Percentiles rank a stretch among this genome's conserved stretches.
Conservation (phyloP, 352 stramenopile species). For the Phytophthora niederhauseri region DNA sequence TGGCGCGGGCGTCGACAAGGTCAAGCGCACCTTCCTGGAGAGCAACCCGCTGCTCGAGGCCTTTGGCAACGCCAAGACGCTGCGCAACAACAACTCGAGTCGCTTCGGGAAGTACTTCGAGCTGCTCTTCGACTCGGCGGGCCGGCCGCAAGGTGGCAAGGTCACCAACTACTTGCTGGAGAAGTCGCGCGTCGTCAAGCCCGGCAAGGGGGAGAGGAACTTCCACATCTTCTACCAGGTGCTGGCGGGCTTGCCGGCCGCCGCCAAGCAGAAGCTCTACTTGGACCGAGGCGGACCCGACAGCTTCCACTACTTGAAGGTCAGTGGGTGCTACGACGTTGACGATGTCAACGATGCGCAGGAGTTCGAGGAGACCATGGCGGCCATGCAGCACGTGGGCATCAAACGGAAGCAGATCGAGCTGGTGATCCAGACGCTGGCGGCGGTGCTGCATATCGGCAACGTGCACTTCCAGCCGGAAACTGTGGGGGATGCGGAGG, state of each 20-base stretch:
- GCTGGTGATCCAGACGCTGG: conserved; percentile 85
- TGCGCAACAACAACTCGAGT: conserved; percentile 96
- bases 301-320: conserved; percentile 89
- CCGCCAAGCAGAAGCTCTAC: conserved; percentile 69
- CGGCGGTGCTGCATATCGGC: conserved; percentile 79
- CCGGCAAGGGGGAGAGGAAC: conserved; percentile 90
- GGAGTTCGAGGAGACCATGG: conserved; percentile 89
- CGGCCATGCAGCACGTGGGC: conserved; percentile 88
- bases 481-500: conserved; percentile 76
- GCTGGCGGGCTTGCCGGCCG: conserved; percentile 63
- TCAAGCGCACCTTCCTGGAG: conserved; percentile 92
- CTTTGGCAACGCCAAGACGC: conserved; percentile 96
- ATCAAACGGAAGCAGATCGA: conserved; percentile 92
- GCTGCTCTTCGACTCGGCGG: conserved; percentile 92
- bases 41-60: conserved; percentile 96
- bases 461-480: conserved; percentile 75
- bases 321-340: conserved; percentile 89
- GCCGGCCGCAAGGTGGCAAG: conserved; percentile 81
- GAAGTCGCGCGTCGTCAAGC: conserved; percentile 90
- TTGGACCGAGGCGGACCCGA: conserved; percentile 72
- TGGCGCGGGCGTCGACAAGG: conserved; percentile 83
- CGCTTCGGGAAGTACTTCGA: conserved; percentile 97
- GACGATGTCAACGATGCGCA: conserved; percentile 92
- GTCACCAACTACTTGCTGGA: conserved; percentile 94
- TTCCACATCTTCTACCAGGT: conserved; percentile 98